A percentile compares a stretch with the other conserved stretches of the same genome.
Conservation (phyloP, 2,329 filamentous ascomycete genomes). For the Calcarisporium arbuscula region DNA sequence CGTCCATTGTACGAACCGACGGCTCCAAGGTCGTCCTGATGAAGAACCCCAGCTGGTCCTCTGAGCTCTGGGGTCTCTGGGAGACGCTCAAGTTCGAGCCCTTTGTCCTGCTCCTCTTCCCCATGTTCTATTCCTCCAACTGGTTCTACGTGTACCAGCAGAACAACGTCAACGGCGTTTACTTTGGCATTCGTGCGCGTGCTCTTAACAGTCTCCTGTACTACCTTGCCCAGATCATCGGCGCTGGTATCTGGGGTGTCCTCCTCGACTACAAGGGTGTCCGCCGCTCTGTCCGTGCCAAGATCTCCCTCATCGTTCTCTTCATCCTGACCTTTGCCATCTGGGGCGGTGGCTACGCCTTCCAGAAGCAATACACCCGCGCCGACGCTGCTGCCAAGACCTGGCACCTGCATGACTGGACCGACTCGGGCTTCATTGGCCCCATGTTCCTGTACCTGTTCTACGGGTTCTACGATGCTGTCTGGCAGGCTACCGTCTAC, state of each 20-base stretch:
- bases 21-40: constrained; percentile 77
- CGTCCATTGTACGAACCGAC: constrained; percentile 66
- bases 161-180: constrained; percentile 47
- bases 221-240: constrained; percentile 52
- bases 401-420: too few species aligned
- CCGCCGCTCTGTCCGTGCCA: constrained; percentile 66
- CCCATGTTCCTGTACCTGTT: constrained; percentile 88
- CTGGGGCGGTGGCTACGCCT: constrained; percentile 80
- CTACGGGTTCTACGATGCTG: constrained; percentile 83
- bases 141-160: constrained; percentile 55
- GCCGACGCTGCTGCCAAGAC: constrained; percentile 23
- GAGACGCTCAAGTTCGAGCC: constrained; percentile 65
- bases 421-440: constrained; percentile 59
- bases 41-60: constrained; percentile 84
- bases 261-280: constrained; percentile 61
- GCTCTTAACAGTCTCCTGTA: constrained; percentile 48
- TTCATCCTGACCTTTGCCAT: constrained; percentile 67
- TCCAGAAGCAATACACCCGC: constrained; percentile 58
- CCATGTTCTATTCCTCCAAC: constrained; percentile 50
- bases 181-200: constrained; percentile 49
- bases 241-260: constrained; percentile 40
- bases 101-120: constrained; percentile 59
- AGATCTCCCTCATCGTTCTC: constrained; percentile 58
- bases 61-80: constrained; percentile 69
- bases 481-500: constrained; percentile 87